A percentile compares a stretch with the other conserved stretches of the same genome.
phyloP scores from a whole-genome alignment of 2,329 filamentous ascomycete species.

The Cordyceps farinosa region DNA sequence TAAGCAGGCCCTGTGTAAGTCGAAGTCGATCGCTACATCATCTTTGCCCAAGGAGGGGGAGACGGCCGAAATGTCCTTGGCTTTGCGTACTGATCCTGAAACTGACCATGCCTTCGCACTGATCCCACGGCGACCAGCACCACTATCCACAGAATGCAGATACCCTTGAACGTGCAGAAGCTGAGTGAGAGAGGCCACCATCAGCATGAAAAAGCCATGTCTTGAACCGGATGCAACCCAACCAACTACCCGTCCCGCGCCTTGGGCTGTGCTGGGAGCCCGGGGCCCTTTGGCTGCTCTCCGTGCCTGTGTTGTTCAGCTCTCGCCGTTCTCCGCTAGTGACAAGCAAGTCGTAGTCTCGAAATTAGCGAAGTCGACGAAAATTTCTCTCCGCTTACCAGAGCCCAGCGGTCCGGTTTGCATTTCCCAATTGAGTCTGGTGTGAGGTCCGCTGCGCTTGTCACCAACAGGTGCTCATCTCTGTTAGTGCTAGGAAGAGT shows the following conservation, averaged over 20 bases:
- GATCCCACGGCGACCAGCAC: not conserved
- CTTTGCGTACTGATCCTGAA: not conserved
- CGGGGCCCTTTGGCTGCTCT: not conserved
- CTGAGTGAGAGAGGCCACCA: not conserved
- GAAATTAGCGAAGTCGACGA: not conserved
- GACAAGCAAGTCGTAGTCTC: not conserved
- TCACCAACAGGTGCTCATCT: not conserved
- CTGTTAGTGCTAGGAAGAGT: not conserved
- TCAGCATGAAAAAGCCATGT: not conserved
- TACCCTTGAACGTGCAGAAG: not conserved
- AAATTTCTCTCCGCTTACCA: not conserved
- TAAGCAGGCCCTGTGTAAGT: not conserved
- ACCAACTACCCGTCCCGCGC: not conserved
- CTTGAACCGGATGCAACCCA: constrained; percentile 4
- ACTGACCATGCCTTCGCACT: not conserved
- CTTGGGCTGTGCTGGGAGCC: not conserved
- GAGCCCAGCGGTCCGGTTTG: not conserved
- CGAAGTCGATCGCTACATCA: not conserved
- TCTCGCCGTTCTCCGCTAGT: not conserved
- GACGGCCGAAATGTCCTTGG: not conserved
- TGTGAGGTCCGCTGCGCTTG: not conserved
- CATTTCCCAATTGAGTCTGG: constrained; percentile 2
- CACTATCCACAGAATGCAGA: not conserved
- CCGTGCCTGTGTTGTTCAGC: not conserved
- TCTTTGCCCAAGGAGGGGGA: not conserved